These are phyloP conservation scores for Fusarium sp. DNA, from an alignment of 2,329 filamentous ascomycete genomes.

Conservation along the genomic window DNA sequence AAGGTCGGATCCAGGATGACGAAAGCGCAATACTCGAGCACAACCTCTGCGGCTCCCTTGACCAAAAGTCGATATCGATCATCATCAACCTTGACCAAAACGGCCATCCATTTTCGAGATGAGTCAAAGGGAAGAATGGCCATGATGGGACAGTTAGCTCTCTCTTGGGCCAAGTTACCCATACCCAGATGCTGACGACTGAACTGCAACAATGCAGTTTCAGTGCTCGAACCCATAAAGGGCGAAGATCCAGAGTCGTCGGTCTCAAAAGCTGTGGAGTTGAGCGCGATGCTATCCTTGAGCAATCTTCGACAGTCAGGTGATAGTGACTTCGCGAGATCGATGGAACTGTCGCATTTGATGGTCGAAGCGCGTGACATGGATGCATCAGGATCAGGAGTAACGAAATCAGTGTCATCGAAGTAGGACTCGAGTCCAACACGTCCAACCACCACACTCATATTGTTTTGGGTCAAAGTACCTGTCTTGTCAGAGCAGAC, in stretches of 20 bases:
- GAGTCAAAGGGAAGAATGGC: constrained; percentile 67
- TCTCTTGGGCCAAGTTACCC: constrained; percentile 57
- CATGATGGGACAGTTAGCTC: constrained; percentile 57
- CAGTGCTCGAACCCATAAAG: constrained; percentile 67
- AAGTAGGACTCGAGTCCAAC: constrained; percentile 57
- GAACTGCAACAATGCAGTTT: constrained; percentile 64
- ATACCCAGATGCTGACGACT: constrained; percentile 62
- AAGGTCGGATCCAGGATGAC: constrained; percentile 59
- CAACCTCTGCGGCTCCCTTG: constrained; percentile 68
- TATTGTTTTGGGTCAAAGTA: constrained; percentile 72
- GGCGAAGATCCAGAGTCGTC: constrained; percentile 50
- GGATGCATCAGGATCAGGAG: constrained; percentile 32
- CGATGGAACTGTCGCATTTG: constrained; percentile 45
- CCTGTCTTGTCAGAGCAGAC: constrained; percentile 75
- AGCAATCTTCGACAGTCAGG: constrained; percentile 51
- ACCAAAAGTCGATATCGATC: constrained; percentile 63
- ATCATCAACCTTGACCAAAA: constrained; percentile 59
- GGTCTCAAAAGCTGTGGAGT: constrained; percentile 66
- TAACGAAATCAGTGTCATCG: constrained; percentile 49
- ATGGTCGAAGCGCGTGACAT: constrained; percentile 38
- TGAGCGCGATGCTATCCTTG: constrained; percentile 56
- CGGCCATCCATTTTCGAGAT: constrained; percentile 66
- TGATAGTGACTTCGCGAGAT: constrained; percentile 48
- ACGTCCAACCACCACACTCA: constrained; percentile 69
- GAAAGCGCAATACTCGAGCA: constrained; percentile 58